phyloP scores from a whole-genome alignment of 2,329 filamentous ascomycete genomes.

The Claviceps purpurea region DNA sequence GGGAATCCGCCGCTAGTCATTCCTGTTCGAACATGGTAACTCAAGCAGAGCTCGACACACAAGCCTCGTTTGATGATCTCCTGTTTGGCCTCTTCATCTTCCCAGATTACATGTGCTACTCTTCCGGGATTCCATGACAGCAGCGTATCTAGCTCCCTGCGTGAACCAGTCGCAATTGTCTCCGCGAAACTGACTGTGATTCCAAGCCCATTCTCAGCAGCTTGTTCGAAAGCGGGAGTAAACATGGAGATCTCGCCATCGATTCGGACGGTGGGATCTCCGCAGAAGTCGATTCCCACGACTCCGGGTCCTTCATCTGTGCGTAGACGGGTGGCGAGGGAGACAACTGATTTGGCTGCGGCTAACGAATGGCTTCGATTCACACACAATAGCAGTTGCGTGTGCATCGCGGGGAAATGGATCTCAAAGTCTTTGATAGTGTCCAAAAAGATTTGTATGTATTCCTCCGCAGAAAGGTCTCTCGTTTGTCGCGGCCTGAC shows the following conservation, averaged over 20 bases:
- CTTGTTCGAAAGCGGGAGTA: slow-evolving; percentile 42
- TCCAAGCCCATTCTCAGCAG: slow-evolving; percentile 39
- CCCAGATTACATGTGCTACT: slow-evolving; percentile 68
- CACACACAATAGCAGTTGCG: slow-evolving; percentile 58
- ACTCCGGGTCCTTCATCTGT: slow-evolving; percentile 39
- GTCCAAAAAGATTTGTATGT: slow-evolving; percentile 52
- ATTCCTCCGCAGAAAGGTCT: slow-evolving; percentile 45
- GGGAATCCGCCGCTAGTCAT: slow-evolving; percentile 53
- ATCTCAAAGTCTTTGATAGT: slow-evolving; percentile 42
- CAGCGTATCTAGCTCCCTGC: slow-evolving; percentile 48
- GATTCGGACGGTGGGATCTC: slow-evolving; percentile 44
- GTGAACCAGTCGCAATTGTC: slow-evolving; percentile 39
- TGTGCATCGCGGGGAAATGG: slow-evolving; percentile 33
- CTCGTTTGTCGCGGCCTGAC: slow-evolving; percentile 60
- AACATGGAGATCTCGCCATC: slow-evolving; percentile 49
- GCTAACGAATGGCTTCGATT: slow-evolving; percentile 49
- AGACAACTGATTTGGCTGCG: slow-evolving; percentile 50
- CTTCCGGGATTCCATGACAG: slow-evolving; percentile 54
- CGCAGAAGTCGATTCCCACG: slow-evolving; percentile 67
- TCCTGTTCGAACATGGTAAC: slow-evolving; percentile 66
- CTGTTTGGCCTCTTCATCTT: slow-evolving; percentile 44
- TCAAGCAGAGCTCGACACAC: slow-evolving; percentile 64
- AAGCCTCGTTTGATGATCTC: slow-evolving; percentile 39
- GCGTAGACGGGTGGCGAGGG: slow-evolving; percentile 38
- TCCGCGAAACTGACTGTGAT: slow-evolving; percentile 74